These are phyloP conservation scores for Toxicodendron radicans DNA, from an alignment of 345 rosid species.

Conservation along the genomic window DNA sequence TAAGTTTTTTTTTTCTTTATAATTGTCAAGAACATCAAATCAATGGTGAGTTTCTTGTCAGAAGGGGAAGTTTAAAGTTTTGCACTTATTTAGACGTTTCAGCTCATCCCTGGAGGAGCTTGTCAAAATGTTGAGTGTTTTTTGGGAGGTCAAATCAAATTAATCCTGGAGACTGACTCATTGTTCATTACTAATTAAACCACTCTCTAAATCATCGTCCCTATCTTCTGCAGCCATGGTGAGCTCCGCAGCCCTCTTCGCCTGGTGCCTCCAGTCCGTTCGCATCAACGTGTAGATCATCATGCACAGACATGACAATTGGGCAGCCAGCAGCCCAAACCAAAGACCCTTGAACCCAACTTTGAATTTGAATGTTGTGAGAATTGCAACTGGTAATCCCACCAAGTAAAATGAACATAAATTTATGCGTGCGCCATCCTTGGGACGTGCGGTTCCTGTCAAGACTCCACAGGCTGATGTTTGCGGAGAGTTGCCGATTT, in stretches of 20 bases:
- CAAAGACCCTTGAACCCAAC: slow-evolving; percentile 72
- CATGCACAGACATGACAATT: slow-evolving; percentile 62
- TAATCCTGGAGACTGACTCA: slow-evolving; percentile 22
- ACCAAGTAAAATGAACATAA: slow-evolving; percentile 70
- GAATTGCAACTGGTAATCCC: slow-evolving; percentile 71
- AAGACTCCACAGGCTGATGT: slow-evolving; percentile 90
- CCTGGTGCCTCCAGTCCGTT: slow-evolving; percentile 86
- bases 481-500: slow-evolving; percentile 82
- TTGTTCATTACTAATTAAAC: slow-evolving; percentile 31
- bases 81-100: slow-evolving; percentile 15
- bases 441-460: slow-evolving; percentile 81
- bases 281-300: slow-evolving; percentile 63
- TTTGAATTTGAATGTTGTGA: slow-evolving; percentile 52
- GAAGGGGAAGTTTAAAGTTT: slow-evolving; percentile 12
- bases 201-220: slow-evolving; percentile 46
- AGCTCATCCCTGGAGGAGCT: slow-evolving; percentile 18
- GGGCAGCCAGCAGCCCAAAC: slow-evolving; percentile 74
- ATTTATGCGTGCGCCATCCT: slow-evolving; percentile 77
- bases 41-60: slow-evolving; percentile 15
- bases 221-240: slow-evolving; percentile 45
- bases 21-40: slow-evolving; percentile 6
- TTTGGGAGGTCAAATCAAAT: neutral
- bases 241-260: slow-evolving; percentile 74
- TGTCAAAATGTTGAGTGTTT: slow-evolving; percentile 17
- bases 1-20: neutral